Percentiles rank a stretch among this genome's conserved stretches.
phyloP scores from a whole-genome alignment of 2,329 filamentous ascomycete genomes.

The Coniochaeta prunicola region DNA sequence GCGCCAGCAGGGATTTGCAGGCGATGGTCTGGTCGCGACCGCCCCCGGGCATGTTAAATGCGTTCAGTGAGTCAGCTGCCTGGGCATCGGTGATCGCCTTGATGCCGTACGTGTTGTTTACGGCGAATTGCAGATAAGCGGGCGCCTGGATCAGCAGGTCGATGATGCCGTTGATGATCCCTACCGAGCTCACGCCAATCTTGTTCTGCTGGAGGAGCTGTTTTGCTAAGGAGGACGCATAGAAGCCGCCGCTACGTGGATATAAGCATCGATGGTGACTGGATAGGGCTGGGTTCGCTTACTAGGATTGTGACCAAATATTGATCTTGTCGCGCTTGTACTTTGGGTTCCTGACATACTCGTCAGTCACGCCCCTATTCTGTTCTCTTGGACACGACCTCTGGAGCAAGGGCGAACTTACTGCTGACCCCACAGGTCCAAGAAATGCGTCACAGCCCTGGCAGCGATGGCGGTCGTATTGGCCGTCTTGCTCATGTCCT shows the following conservation, averaged over 20 bases:
- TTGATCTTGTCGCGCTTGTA: conserved; percentile 37
- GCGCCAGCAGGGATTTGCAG: conserved; percentile 31
- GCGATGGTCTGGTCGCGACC: conserved; percentile 40
- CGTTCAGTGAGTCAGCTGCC: conserved; percentile 35
- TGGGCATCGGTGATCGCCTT: conserved; percentile 38
- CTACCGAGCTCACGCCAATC: conserved; percentile 5
- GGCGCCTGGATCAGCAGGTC: conserved; percentile 15
- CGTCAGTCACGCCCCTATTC: neutral
- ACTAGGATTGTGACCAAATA: conserved; percentile 27
- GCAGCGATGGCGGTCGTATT: conserved; percentile 42
- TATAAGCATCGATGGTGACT: neutral
- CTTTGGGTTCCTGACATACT: conserved; percentile 30
- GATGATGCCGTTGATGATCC: conserved; percentile 19
- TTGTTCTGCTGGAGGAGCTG: neutral
- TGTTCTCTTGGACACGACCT: neutral
- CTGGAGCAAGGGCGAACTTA: conserved; percentile 2
- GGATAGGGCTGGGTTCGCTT: conserved; percentile 1
- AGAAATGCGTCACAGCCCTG: conserved; percentile 46
- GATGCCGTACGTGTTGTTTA: conserved; percentile 43
- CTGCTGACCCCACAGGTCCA: conserved; percentile 48
- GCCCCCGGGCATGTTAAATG: conserved; percentile 36
- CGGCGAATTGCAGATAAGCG: conserved; percentile 12
- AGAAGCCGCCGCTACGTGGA: conserved; percentile 23
- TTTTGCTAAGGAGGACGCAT: conserved; percentile 31
- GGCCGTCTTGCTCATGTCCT: conserved; percentile 32